Base-by-base conservation (phyloP, 2,329 filamentous ascomycete species). In the Colletotrichum sp. region DNA sequence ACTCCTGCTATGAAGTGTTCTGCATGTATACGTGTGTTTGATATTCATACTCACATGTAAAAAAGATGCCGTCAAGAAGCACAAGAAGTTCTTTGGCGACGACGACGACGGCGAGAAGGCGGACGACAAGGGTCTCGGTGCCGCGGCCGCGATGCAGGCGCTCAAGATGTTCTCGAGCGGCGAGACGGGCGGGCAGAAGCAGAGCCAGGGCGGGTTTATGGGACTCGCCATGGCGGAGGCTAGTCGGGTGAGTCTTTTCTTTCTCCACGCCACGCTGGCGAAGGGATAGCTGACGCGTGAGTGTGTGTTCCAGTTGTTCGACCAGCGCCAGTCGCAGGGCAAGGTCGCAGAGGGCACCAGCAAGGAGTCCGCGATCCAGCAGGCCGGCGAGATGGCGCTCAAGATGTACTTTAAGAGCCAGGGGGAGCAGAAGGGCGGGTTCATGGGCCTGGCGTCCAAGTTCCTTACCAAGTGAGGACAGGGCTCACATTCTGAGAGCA, bases 391-490 rank as follows among this genome's bases (percentile, higher is more conserved):
- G 89, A 94, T 95, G 90, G 96, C 96, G 4, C 85, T 98, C 80
- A 96, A 98, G 90, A 94, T 98, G 92, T 98, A 96, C 85, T 87
- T 98, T 88, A 96, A 98, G 91, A 92, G 90, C 80, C 90, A 95
- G 83, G 90, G 90, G 25, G 85, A 89, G 78, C 86, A 88, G 44
- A 84, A 86, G n/a, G 85, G 85, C 2, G 89, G 91, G 3, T 80
- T 93, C 75, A 88, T 85, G 29, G 83, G 88, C 8, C 80, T 91
- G 69, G 75, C 88, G 80, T 84, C 84, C 79, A 89, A 90, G 84
- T 90, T 89, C 75, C 80, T 90, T 79, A 81, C 81, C 34, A 61
- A 61, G 64, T 34, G 15, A 59, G 25, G 55, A 29, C 36, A 9
- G 16, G 4, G 2, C 36, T 39, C 36, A 19, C 36, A 39, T 5